Conservation (phyloP, 2,329 filamentous ascomycete genomes). For the Biscogniauxia marginata region DNA sequence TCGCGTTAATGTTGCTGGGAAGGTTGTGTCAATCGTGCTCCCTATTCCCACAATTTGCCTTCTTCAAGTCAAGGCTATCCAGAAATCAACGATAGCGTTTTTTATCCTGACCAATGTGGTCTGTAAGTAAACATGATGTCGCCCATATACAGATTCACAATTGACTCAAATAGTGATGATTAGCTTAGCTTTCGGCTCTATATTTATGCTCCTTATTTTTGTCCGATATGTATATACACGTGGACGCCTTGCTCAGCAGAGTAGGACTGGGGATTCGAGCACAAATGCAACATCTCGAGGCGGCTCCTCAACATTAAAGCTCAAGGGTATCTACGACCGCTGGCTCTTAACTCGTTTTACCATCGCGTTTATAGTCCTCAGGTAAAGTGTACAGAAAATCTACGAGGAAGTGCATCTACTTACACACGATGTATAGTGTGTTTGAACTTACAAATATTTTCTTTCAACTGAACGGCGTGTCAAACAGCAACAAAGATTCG, state of each 20-base stretch:
- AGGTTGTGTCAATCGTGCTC: constrained; percentile 9
- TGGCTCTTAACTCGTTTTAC: constrained; percentile 46
- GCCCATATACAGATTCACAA: not conserved
- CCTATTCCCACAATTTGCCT: constrained; percentile 17
- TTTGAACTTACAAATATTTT: not conserved
- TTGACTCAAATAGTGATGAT: constrained; percentile 34
- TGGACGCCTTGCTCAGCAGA: constrained; percentile 23
- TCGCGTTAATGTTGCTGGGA: constrained; percentile 11
- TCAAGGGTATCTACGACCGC: constrained; percentile 40
- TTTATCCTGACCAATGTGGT: constrained; percentile 16
- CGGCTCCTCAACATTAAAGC: constrained; percentile 1
- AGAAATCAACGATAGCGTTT: constrained; percentile 10
- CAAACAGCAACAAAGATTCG: not conserved
- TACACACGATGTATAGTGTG: not conserved
- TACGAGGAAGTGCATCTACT: not conserved
- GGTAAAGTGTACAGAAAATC: constrained; percentile 21
- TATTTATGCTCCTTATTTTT: constrained; percentile 40
- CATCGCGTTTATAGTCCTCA: constrained; percentile 42
- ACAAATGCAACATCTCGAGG: constrained; percentile 15
- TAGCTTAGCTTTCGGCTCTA: constrained; percentile 36
- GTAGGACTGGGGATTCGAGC: constrained; percentile 34
- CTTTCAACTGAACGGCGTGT: not conserved
- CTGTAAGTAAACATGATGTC: constrained; percentile 4
- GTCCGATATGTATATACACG: constrained; percentile 41
- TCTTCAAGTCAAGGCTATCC: constrained; percentile 11